These are phyloP conservation scores for Phytopythium montanum DNA, from an alignment of 352 stramenopile genomes.

Conservation along the genomic window DNA sequence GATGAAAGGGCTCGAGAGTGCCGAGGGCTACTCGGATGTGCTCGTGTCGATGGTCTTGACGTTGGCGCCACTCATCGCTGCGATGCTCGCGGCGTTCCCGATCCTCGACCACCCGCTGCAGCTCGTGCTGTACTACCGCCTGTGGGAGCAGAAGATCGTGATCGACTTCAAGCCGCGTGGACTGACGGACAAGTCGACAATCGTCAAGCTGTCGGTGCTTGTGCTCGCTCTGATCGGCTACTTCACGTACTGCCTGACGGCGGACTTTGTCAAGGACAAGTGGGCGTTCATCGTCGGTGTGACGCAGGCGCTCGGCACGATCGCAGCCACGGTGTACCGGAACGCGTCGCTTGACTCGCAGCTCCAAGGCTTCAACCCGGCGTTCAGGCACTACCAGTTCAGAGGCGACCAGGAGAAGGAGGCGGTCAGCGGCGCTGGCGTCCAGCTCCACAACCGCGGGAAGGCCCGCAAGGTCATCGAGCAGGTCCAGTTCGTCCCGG, in stretches of 20 bases:
- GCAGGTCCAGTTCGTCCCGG: not conserved
- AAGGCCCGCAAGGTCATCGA: not conserved
- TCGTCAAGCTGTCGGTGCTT: not conserved
- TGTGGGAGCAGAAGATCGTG: constrained; percentile 5
- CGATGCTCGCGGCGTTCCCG: not conserved
- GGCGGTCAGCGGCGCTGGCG: too few relatives aligned
- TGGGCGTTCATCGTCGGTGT: not conserved
- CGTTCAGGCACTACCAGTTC: not conserved
- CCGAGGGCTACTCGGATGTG: not conserved
- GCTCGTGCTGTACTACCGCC: constrained; percentile 2
- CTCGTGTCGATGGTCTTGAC: not conserved
- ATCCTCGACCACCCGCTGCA: not conserved
- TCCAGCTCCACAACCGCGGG: not conserved
- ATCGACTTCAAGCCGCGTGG: constrained; percentile 3
- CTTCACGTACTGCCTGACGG: not conserved
- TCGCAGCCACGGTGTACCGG: not conserved
- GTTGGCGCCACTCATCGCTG: not conserved
- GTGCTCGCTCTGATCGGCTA: not conserved
- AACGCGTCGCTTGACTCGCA: not conserved
- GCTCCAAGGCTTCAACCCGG: not conserved
- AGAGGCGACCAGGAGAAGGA: not conserved
- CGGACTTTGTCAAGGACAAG: not conserved
- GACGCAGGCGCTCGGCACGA: not conserved
- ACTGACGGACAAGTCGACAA: not conserved
- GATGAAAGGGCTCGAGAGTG: not conserved